Percentiles rank a stretch among this genome's conserved stretches.
These are phyloP conservation scores for Tolypocladium cylindrosporum DNA, from an alignment of 2,329 filamentous ascomycete species.

Conservation along the genomic window DNA sequence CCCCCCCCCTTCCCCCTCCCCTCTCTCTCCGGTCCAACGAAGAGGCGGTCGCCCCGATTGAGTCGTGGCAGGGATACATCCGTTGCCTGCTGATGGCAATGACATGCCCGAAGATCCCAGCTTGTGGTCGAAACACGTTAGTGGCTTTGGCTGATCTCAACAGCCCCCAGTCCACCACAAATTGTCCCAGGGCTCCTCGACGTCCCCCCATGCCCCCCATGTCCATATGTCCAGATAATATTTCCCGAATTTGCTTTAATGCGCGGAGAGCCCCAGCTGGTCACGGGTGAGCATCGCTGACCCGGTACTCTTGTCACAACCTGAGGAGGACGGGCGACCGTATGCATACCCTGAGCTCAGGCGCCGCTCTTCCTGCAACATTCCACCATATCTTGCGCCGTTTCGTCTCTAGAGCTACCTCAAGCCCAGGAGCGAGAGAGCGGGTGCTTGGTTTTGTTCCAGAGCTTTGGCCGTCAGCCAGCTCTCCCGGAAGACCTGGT, in stretches of 20 bases:
- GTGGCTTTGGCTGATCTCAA: constrained; percentile 29
- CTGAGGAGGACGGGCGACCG: constrained; percentile 8
- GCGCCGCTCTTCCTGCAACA: not conserved
- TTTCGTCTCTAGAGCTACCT: not conserved
- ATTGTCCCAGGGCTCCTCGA: constrained; percentile 24
- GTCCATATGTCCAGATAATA: constrained; percentile 32
- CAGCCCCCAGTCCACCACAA: constrained; percentile 16
- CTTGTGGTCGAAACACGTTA: constrained; percentile 32
- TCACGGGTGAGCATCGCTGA: constrained; percentile 20
- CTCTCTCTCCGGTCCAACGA: not conserved
- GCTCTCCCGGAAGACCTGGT: not conserved
- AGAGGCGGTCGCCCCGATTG: constrained; percentile 2
- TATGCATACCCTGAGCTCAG: constrained; percentile 8
- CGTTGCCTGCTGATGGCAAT: constrained; percentile 1
- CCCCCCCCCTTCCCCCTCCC: not conserved
- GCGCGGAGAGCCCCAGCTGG: constrained; percentile 35
- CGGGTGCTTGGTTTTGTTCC: not conserved
- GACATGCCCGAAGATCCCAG: constrained; percentile 19
- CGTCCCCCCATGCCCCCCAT: constrained; percentile 23
- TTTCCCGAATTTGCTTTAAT: constrained; percentile 37
- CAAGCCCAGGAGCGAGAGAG: not conserved
- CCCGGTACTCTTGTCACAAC: constrained; percentile 5
- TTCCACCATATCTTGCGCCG: not conserved
- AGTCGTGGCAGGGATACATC: constrained; percentile 7
- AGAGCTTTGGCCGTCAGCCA: not conserved